Evolutionary conservation across 2,329 filamentous ascomycete species (phyloP), one percentile per base, ranked within the genome.

Genomic region (Plenodomus tracheiphilus): DNA sequence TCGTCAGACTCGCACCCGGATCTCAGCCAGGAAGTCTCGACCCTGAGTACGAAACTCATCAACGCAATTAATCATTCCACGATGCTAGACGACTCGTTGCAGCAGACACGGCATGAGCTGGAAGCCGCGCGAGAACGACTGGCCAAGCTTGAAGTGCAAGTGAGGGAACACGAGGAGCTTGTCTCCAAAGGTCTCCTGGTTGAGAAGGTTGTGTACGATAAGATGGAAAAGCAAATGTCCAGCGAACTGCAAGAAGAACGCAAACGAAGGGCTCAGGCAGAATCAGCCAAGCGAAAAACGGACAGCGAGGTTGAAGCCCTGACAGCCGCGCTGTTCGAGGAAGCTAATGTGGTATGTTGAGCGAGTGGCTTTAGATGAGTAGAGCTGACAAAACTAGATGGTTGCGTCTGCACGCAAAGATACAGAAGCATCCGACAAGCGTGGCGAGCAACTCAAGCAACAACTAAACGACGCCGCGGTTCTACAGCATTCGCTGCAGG

Each of bases 21-120:
- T 61, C 68, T 87, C 37, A 86, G 81, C 68, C 79, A 80, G 58
- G 94, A 97, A 74, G 90, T 99, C 21, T 89, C 93, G 7, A 85
- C 89, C 6, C 79, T 99, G 25, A 97, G 91, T 74, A 93, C 91
- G 41, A 99, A 99, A 73, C 85, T 99, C 55, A 93, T 99, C 62
- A 93, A 94, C 67, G 93, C 94, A 38, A 97, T 99, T 74, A 99
- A 99, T 70, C 88, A 96, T 72, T 92, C 97, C 73, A 97, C 92
- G 7, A 86, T 83, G 18, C 81, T 99, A 38, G 94, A 97, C 72
- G 94, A 99, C 72, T 89, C 85, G 10, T 79, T 99, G 16, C 87
- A 90, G 41, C 85, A 85, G 43, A 88, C 91, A 15, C 85, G 91
- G 32, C 87, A 92, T 69, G 91, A 97, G 67, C 78, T 97, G 39